Percentiles rank a stretch among this genome's conserved stretches.
These are phyloP conservation scores for Phytophthora citricola DNA, from an alignment of 352 stramenopile species.

Conservation along the genomic window DNA sequence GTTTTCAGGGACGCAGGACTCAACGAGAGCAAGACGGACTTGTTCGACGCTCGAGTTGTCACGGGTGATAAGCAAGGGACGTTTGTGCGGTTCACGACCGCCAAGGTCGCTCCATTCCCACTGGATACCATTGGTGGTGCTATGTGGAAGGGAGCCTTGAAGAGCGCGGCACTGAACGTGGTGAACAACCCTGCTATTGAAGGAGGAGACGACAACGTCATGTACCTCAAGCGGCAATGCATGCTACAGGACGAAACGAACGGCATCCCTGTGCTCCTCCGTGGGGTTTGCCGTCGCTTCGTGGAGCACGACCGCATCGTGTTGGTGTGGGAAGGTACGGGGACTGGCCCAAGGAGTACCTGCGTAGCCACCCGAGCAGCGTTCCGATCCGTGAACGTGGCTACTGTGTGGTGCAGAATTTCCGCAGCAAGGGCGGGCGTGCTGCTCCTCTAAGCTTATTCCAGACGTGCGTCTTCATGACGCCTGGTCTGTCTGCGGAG, in stretches of 20 bases:
- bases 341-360: slow-evolving; percentile 41
- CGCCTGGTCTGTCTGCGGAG: slow-evolving; percentile 36
- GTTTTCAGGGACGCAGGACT: slow-evolving; percentile 42
- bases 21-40: slow-evolving; percentile 21
- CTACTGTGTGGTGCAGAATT: slow-evolving; percentile 37
- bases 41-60: slow-evolving; percentile 27
- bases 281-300: slow-evolving; percentile 32
- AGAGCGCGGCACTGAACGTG: slow-evolving; percentile 32
- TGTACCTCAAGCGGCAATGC: slow-evolving; percentile 40
- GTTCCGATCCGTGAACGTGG: slow-evolving; percentile 45
- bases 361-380: slow-evolving; percentile 25
- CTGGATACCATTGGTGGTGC: slow-evolving; percentile 28
- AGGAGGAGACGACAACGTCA: slow-evolving; percentile 7
- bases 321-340: slow-evolving; percentile 40
- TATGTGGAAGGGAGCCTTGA: slow-evolving; percentile 29
- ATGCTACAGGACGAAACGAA: slow-evolving; percentile 29
- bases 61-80: slow-evolving; percentile 28
- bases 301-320: slow-evolving; percentile 37
- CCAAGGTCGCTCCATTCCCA: slow-evolving; percentile 36
- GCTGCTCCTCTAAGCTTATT: slow-evolving; percentile 30
- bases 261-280: slow-evolving; percentile 35
- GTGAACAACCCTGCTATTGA: slow-evolving; percentile 4
- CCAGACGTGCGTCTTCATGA: slow-evolving; percentile 42
- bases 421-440: slow-evolving; percentile 12
- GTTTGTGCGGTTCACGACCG: slow-evolving; percentile 41